Base-by-base conservation (phyloP, 2,329 filamentous ascomycete species). In the Fusarium torulosum region DNA sequence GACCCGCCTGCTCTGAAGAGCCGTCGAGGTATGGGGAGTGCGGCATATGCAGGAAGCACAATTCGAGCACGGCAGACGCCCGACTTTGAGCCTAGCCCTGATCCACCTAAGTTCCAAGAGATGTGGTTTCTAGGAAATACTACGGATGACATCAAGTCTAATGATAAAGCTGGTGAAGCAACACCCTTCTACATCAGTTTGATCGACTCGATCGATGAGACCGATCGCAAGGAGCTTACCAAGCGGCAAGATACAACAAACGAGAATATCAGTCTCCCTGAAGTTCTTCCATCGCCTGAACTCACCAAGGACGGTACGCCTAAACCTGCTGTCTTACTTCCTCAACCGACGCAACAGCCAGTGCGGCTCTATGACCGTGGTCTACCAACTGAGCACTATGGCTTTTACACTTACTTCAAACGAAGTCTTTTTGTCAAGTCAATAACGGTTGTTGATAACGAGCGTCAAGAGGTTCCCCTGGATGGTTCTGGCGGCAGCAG, bases 361-460 rank as follows among this genome's bases (percentile, higher is more conserved):
- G 83, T 98, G 14, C 88, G 92, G 3, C 86, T 98, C 1, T 98
- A 90, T 77, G 93, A 98, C 76, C 91, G 94, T 20, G 94, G 91
- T 19, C 83, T 91, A 27, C 81, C 86, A 3, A 90, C 90, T 0
- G 95, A 98, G 77, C 93, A 97, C 79, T 97, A 96, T 78, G 93
- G 93, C 4, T 97, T 97, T 80, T 97, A 97, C 80, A 92, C 87
- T 1, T 96, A 97, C 82, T 98, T 92, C 78, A 90, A 94, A 79
- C 92, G 94, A 68, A 91, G 90, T 10, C 92, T 97, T 66, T 97
- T 95, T 81, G 83, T 97, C 64, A 88, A 89, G 70, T 89, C 88
- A 17, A 80, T 84, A 13, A 78, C 79, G 1, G 76, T 80, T 65
- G 74, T 74, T n/a, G 82, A 82, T 17, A 74, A 75, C 15, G 75